phyloP scores from a whole-genome alignment of 1,139 yeast genomes.

The Candida sanyaensis region DNA sequence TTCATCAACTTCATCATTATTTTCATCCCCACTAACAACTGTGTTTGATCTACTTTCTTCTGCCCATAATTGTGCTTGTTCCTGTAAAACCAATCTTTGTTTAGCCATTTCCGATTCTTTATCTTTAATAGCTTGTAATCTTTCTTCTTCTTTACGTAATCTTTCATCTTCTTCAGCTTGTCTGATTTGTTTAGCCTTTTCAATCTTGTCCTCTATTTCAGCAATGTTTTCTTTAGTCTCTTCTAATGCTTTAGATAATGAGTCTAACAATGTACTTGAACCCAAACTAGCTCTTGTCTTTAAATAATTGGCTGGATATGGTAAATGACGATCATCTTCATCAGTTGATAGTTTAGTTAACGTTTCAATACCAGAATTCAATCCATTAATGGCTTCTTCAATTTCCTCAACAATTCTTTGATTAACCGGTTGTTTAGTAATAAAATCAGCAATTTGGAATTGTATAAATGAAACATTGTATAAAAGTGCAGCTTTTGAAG shows the following conservation, averaged over 20 bases:
- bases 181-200: constrained; percentile 69
- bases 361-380: constrained; percentile 62
- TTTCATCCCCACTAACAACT: constrained; percentile 34
- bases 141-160: constrained; percentile 34
- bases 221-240: constrained; percentile 74
- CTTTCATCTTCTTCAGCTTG: constrained; percentile 47
- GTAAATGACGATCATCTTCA: constrained; percentile 57
- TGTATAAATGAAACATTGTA: constrained; percentile 86
- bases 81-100: constrained; percentile 73
- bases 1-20: constrained; percentile 30
- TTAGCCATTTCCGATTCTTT: constrained; percentile 58
- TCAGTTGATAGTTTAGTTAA: constrained; percentile 60
- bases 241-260: constrained; percentile 67
- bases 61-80: constrained; percentile 83
- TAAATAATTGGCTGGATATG: constrained; percentile 77
- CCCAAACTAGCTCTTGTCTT: constrained; percentile 87
- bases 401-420: constrained; percentile 67
- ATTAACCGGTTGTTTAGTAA: constrained; percentile 62
- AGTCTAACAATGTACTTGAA: constrained; percentile 67
- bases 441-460: constrained; percentile 83
- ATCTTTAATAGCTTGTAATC: constrained; percentile 42
- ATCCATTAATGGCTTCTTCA: constrained; percentile 54
- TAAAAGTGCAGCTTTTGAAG: constrained; percentile 42
- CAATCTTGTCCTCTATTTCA: constrained; percentile 60
- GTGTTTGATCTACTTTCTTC: constrained; percentile 49